phyloP scores from a whole-genome alignment of 2,329 filamentous ascomycete species.

The Fulvia fulva region DNA sequence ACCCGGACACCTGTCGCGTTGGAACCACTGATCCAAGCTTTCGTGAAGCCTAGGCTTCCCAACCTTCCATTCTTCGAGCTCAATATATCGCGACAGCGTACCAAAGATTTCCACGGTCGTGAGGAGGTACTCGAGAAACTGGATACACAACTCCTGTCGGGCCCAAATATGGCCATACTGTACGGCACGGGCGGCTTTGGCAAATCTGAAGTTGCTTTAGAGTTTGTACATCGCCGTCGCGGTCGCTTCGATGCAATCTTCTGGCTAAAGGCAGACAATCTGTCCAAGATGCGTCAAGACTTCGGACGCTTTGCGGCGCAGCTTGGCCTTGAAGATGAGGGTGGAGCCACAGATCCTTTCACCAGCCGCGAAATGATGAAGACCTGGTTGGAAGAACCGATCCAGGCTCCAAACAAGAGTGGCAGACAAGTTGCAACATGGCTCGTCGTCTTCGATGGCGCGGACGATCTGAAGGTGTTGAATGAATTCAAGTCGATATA shows the following conservation, averaged over 20 bases:
- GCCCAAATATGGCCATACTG: background rate
- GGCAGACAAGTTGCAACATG: background rate
- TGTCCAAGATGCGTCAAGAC: slow-evolving; percentile 2
- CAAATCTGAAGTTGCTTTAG: slow-evolving; percentile 5
- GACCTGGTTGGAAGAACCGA: background rate
- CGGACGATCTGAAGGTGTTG: background rate
- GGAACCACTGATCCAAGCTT: background rate
- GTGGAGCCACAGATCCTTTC: background rate
- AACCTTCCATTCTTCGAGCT: background rate
- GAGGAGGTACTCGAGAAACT: background rate
- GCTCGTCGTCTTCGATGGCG: slow-evolving; percentile 9
- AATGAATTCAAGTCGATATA: background rate
- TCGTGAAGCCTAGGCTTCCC: background rate
- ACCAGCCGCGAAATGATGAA: slow-evolving; percentile 2
- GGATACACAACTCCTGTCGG: background rate
- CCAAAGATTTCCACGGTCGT: slow-evolving; percentile 1
- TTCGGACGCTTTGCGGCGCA: slow-evolving; percentile 1
- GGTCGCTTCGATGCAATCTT: slow-evolving; percentile 5
- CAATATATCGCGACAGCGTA: slow-evolving; percentile 2
- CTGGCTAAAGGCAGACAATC: slow-evolving; percentile 7
- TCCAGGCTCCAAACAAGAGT: too few relatives aligned
- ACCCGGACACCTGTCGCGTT: too few relatives aligned
- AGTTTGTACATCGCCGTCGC: background rate
- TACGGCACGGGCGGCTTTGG: slow-evolving; percentile 8
- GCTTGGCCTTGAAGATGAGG: background rate